Evolutionary conservation across 176 grass and related monocot species (phyloP), one percentile per base, ranked within the genome.

Genomic region (Musa troglodytarum): DNA sequence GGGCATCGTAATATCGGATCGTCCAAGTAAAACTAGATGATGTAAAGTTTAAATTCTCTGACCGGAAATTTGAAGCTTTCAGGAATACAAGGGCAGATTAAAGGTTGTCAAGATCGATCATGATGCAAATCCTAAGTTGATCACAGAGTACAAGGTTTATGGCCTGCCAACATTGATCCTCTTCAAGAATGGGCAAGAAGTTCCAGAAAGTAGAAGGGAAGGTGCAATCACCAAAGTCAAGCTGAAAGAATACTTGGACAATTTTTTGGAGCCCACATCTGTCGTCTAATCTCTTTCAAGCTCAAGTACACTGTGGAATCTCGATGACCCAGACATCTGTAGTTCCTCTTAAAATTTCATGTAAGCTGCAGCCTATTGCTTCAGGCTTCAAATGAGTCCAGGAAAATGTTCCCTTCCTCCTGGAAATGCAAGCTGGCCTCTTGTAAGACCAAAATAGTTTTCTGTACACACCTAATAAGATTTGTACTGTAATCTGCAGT

Each of bases 21-120:
- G 19, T 10, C 28, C 28, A 29, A 29, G 28, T 29, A 29, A 26
- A 29, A 43, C 34, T 43, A 43, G 0, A 6, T 43, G 34, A 3
- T 20, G 34, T 12, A 20, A 16, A 7, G n/a, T 49, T 70, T 2
- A 68, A 68, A 50, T 73, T 63, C 69, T 6, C 53, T 74, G 58
- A 79, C 29, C 49, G 52, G 65, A 71, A 56, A 54, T 77, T 83
- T 69, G 80, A 5, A 17, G 76, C 64, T 69, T 81, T 65, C 82
- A 94, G 86, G 95, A 94, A 84, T 94, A 91, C 4, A 70, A 63
- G 52, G 95, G 82, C 11, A 91, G 74, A 73, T 50, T 94, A 72
- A 99, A 92, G 61, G 88, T 94, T 70, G 84, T 99, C 25, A 99
- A 99, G 72, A 91, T 99, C 50, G 88, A 99, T 62, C 95, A 99